Evolutionary conservation across 371 early-diverging fungal species (phyloP).

Genomic region (Conidiobolus incongruus): DNA sequence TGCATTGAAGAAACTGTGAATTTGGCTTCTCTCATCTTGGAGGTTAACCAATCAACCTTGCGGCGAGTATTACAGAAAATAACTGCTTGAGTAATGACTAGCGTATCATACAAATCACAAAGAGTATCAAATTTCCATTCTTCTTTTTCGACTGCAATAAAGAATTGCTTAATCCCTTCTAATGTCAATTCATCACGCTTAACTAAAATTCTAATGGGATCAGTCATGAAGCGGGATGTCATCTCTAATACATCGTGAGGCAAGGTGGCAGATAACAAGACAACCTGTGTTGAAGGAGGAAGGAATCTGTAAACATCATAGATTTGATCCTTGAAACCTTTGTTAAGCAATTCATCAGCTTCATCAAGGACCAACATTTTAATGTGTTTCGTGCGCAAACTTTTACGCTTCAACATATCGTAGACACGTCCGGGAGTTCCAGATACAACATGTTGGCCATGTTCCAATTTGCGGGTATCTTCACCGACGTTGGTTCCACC

Average conservation of each 20-base stretch:
- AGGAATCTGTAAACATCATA: conserved; percentile 91
- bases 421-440: conserved; percentile 99
- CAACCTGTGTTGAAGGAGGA: conserved; percentile 89
- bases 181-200: conserved; percentile 99
- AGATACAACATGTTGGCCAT: conserved; percentile 86
- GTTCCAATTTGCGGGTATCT: conserved; percentile 71
- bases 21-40: conserved; percentile 75
- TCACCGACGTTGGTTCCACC: conserved; percentile 90
- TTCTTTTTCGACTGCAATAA: conserved; percentile 88
- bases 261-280: conserved; percentile 95
- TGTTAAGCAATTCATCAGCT: conserved; percentile 96
- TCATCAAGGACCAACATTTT: conserved; percentile 98
- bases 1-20: conserved; percentile 98
- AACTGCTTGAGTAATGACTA: conserved; percentile 95
- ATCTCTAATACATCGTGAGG: conserved; percentile 94
- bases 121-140: conserved; percentile 93
- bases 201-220: conserved; percentile 95
- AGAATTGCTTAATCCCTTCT: conserved; percentile 99
- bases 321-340: conserved; percentile 98
- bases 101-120: conserved; percentile 89
- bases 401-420: conserved; percentile 91
- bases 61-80: conserved; percentile 97
- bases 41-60: conserved; percentile 96
- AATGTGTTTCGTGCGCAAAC: conserved; percentile 68
- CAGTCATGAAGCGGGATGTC: conserved; percentile 91